Evolutionary conservation across 2,329 filamentous ascomycete genomes (phyloP), one percentile per base, ranked within the genome.

Genomic region (Orbilia javanica): DNA sequence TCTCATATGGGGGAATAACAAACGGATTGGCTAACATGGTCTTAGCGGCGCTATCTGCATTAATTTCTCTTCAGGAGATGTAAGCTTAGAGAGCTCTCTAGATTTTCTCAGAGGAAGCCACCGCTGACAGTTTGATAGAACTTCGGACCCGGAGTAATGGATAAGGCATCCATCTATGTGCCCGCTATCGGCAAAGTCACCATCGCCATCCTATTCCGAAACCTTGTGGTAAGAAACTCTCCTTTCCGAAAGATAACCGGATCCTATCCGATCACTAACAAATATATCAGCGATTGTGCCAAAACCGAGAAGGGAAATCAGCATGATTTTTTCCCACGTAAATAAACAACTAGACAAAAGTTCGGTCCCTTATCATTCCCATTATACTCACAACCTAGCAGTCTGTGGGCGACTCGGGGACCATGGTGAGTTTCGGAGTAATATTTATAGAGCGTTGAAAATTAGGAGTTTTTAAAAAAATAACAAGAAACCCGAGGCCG

Each of bases 101-200:
- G 57, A 6, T 25, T 22, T 4, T 18, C 46, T 18, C 4, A 34
- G 53, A 31, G 34, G 22, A 67, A n/a, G n/a, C 39, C 8, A 42
- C n/a, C 52, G 60, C 44, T 81, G 89, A 52, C 34, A 27, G n/a
- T 2, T 25, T 27, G 10, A 31, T 39, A 75, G 86, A 98, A 99
- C 86, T 98, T 98, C 85, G 91, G 91, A 79, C 90, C 92, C 0
- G 92, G 92, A 57, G 90, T 98, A 81, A 98, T 97, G 86, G 92
- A 97, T 84, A 97, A 94, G 86, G 96, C 96, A 1, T 94, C 93
- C 4, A 97, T 99, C 82, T 99, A 97, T 82, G 94, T 98, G 18
- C 96, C 96, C 0, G 96, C 95, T 0, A 96, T 97, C 81, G 96
- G 96, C 81, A 99, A 98, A 86, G 95, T 98, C 57, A 99, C 96